phyloP scores from a whole-genome alignment of 768 basidiomycete genomes.

The Russula dissimulans region DNA sequence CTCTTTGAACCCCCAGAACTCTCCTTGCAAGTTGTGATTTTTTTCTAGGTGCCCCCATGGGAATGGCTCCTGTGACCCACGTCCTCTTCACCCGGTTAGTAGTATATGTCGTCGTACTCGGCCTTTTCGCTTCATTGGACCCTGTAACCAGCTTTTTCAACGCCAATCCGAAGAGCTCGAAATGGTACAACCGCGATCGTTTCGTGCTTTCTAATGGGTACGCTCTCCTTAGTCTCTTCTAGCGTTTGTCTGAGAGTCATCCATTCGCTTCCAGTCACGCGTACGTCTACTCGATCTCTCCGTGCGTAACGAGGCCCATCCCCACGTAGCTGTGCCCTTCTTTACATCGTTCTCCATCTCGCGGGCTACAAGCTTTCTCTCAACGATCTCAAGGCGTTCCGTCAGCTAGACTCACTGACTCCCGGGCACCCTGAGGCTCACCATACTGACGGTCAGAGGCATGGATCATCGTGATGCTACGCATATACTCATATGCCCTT shows the following conservation, averaged over 20 bases:
- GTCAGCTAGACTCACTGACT: slow-evolving; percentile 81
- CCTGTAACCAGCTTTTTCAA: slow-evolving; percentile 60
- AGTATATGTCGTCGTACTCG: slow-evolving; percentile 5
- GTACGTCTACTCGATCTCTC: slow-evolving; percentile 37
- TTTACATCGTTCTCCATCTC: slow-evolving; percentile 87
- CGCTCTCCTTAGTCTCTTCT: slow-evolving; percentile 23
- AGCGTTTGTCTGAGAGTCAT: slow-evolving; percentile 1
- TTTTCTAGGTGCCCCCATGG: slow-evolving; percentile 78
- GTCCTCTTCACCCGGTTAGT: slow-evolving; percentile 75
- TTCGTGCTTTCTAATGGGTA: slow-evolving; percentile 95
- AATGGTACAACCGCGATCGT: slow-evolving; percentile 95
- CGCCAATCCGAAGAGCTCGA: slow-evolving; percentile 78
- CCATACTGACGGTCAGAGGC: slow-evolving; percentile 48
- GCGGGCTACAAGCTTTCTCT: slow-evolving; percentile 86
- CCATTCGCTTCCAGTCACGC: slow-evolving; percentile 46
- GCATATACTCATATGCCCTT: slow-evolving; percentile 8
- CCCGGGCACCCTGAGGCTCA: slow-evolving; percentile 86
- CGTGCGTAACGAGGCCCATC: not conserved
- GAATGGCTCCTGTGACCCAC: slow-evolving; percentile 79
- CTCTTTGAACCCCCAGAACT: not conserved
- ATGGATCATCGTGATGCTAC: not conserved
- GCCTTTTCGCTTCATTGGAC: slow-evolving; percentile 2
- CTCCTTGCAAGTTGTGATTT: not conserved
- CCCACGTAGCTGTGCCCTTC: slow-evolving; percentile 72
- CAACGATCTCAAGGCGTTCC: slow-evolving; percentile 90